Evolutionary conservation across 441 rosid species (phyloP).

Genomic region (Pelargonium citronellum): DNA sequence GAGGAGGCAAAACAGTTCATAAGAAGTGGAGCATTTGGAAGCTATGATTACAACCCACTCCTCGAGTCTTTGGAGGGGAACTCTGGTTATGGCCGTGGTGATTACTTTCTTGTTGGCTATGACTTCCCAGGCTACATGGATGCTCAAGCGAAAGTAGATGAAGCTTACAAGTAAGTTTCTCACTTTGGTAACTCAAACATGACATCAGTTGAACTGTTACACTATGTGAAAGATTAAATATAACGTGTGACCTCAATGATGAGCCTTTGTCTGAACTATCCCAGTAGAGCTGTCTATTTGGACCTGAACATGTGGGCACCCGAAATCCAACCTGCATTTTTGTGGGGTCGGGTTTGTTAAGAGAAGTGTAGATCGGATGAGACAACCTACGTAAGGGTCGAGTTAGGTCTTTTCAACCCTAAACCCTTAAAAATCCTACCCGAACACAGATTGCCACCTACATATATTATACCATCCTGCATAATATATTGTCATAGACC

Average conservation of each 20-base stretch:
- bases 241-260: background rate
- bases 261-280: background rate
- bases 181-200: slow-evolving; percentile 51
- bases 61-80: slow-evolving; percentile 87
- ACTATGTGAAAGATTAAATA: background rate
- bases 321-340: too few species aligned
- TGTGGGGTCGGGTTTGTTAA: too few species aligned
- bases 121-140: slow-evolving; percentile 88
- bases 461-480: too few species aligned
- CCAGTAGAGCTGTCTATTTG: background rate
- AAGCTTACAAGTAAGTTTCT: slow-evolving; percentile 42
- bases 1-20: slow-evolving; percentile 77
- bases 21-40: slow-evolving; percentile 70
- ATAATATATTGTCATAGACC: too few species aligned
- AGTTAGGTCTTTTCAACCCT: too few species aligned
- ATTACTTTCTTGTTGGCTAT: slow-evolving; percentile 89
- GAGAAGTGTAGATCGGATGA: too few species aligned
- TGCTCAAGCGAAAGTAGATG: slow-evolving; percentile 77
- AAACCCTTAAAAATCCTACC: too few species aligned
- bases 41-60: slow-evolving; percentile 59
- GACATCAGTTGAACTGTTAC: background rate
- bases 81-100: slow-evolving; percentile 78
- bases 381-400: too few species aligned
- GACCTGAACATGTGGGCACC: too few species aligned
- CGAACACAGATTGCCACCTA: too few species aligned